Conservation (phyloP, 805 yeast species). For the Martiniozyma abietophila region DNA sequence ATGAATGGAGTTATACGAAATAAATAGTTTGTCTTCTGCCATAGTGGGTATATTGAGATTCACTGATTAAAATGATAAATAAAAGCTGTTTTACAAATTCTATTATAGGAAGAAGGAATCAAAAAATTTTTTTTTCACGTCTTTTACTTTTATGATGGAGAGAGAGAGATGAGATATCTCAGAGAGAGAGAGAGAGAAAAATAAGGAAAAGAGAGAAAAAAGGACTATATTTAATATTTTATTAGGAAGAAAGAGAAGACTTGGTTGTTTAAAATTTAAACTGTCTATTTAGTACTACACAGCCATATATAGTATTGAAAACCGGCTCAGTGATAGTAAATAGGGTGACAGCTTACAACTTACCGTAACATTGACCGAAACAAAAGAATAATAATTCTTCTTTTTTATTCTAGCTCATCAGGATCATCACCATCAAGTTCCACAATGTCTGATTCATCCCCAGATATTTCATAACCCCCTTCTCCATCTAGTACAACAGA, state of each 20-base stretch:
- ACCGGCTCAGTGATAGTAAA: too few relatives aligned
- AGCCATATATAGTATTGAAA: too few relatives aligned
- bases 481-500: slow-evolving; percentile 24
- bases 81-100: neutral
- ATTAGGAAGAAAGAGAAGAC: too few relatives aligned
- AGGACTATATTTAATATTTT: too few relatives aligned
- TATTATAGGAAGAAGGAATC: neutral
- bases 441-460: slow-evolving; percentile 3
- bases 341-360: too few relatives aligned
- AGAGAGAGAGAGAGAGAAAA: neutral
- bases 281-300: too few relatives aligned
- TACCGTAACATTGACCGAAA: too few relatives aligned
- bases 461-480: slow-evolving; percentile 25
- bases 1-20: slow-evolving; percentile 75
- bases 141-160: neutral
- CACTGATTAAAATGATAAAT: neutral
- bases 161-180: neutral
- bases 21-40: slow-evolving; percentile 41
- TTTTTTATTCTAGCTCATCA: slow-evolving; percentile 18
- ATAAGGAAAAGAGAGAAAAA: neutral
- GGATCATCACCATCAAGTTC: slow-evolving; percentile 14
- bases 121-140: slow-evolving; percentile 2
- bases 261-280: too few relatives aligned
- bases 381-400: too few relatives aligned
- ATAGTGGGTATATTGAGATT: slow-evolving; percentile 15